Base-by-base conservation (phyloP, 106 monocot species). In the Apostasia ramifera region DNA sequence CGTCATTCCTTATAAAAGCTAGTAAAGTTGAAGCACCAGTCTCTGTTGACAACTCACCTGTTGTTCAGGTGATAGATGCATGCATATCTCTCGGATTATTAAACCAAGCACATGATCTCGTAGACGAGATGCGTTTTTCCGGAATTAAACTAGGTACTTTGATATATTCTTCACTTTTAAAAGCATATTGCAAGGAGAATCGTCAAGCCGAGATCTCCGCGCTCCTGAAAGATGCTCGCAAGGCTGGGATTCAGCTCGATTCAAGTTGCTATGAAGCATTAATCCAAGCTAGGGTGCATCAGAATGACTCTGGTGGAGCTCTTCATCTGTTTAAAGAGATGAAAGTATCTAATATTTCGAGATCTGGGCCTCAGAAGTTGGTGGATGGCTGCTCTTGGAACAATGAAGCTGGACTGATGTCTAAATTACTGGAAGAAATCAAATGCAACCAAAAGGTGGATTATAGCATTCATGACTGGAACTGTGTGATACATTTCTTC, bases 51-150 rank as follows among this genome's bases (percentile, higher is more conserved):
- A 83, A 74, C 61, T 98, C 97, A 41, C 69, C 63, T 37, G 89
- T 78, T 48, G 88, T 85, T 73, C 91, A 87, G 73, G 89, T 89
- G 51, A 89, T 92, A 70, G 83, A 87, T 76, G 79, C 85, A 45
- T 95, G 91, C 66, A 89, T 95, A 69, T 78, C 78, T 73, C 68
- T 92, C 9, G 76, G 78, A 43, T 73, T 88, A 40, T 71, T 90
- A 50, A 90, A 93, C n/a, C 90, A 88, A 67, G 93, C 98, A 57
- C 93, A 93, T 69, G 98, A 93, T 54, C 73, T 99, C 40, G 63
- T 99, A 6, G 98, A 99, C 82, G 98, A 93, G 70, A 87, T 99
- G 90, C 87, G 84, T 53, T 90, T 87, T 78, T 77, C 77, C 74
- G 81, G 90, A 66, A 70, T 99, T 68, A 83, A 74, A 70, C 70